Base-by-base conservation (phyloP, 2,329 filamentous ascomycete genomes). In the Ascochyta koolunga region DNA sequence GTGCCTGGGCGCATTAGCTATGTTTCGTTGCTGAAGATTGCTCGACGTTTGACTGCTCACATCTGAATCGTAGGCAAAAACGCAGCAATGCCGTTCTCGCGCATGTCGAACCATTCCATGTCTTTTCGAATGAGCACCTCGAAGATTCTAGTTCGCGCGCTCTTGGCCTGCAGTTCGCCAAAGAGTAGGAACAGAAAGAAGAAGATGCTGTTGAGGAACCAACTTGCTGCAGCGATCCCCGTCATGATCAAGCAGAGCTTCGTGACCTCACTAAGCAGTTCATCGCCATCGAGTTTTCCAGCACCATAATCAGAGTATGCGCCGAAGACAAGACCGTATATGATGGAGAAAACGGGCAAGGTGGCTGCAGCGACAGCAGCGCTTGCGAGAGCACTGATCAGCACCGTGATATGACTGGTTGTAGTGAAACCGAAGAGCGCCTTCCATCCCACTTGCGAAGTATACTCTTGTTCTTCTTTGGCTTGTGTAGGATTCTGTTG, bases 61-160 rank as follows among this genome's bases (percentile, higher is more conserved):
- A 86, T 87, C 72, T 96, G 89, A 27, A 92, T 80, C 48, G 86
- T 82, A 15, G 87, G 83, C 16, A 96, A 78, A 36, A 95, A 80
- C 16, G 90, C 87, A 1, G 85, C 83, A 16, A 90, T 82, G 0
- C 93, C 93, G 50, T 90, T 86, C 32, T 84, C 79, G 45, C 87
- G 82, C 16, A 81, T 78, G 69, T 97, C 92, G 67, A 90, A 96
- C 92, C 93, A 98, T 39, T 82, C 80, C 69, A 95, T 84, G 11
- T 93, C 85, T 67, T 88, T 91, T 5, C 78, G 75, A n/a, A 96
- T 70, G 31, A 98, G 77, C 2, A 83, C 83, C 1, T 77, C 65
- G 67, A 96, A 96, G 2, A 95, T 75, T 5, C 76, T 78, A 15
- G 81, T 78, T 5, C 91, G 83, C 6, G 86, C 86, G 40, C 76